Evolutionary conservation across 2,329 filamentous ascomycete genomes (phyloP), one percentile per base, ranked within the genome.

Genomic region (Bipolaris bicolor): DNA sequence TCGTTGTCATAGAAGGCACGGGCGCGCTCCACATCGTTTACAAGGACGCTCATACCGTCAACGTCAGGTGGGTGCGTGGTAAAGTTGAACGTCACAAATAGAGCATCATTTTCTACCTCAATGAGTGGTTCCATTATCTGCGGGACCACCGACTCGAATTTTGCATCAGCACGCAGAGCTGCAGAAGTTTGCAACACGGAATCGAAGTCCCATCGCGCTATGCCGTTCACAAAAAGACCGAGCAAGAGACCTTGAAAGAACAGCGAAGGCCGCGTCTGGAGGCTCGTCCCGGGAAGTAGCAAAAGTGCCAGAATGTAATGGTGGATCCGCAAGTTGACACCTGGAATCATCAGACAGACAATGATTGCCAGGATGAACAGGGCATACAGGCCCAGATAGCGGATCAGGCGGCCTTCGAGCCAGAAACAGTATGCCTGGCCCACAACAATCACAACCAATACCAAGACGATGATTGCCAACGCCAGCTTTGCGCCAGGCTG

Each of bases 401-500:
- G 85, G 39, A 89, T 82, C 65, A 98, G 84, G 2, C 92, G 87
- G 0, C 89, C 93, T 73, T 97, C 93, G 57, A 91, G 85, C 49
- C 91, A 90, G 76, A 98, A 93, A 72, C 85, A 90, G 84, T 89
- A 96, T n/a, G 92, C 83, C 76, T 99, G 95, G 10, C 86, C 84
- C 2, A 87, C 78, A 13, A 89, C 83, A 58, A 97, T 88, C 52
- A 79, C 73, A 43, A 87, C 75, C 7, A 98, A 82, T 1, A 89
- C 72, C 7, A 90, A 80, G 49, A 97, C 80, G 58, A 98, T 91
- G 50, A 90, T 81, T 24, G 89, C 85, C 46, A 98, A 79, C 1
- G 95, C 93, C 1, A 90, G 81, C 60, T 91, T 89, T 0, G 94
- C 95, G 4, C 94, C 94, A 0, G 95, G 94, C 72, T 98, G 92